Evolutionary conservation across 495 filamentous ascomycete genomes (phyloP).

Genomic region (Tuber magnatum): DNA sequence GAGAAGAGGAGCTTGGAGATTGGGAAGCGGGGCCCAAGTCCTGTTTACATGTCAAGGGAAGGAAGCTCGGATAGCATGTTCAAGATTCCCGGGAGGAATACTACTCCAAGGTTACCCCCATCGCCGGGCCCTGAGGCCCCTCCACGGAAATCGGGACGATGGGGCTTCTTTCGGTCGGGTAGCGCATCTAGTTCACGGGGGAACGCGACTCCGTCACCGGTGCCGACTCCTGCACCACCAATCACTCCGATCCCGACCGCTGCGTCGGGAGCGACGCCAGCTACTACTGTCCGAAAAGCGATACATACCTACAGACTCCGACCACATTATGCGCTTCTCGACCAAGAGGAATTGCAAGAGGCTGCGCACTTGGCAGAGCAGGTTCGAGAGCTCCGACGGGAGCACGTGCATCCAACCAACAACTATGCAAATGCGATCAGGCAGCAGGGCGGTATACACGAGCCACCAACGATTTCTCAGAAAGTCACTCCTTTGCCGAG

Average conservation of each 20-base stretch:
- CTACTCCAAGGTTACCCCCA: slow-evolving; percentile 27
- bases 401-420: slow-evolving; percentile 12
- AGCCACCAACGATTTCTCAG: slow-evolving; percentile 50
- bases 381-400: slow-evolving; percentile 32
- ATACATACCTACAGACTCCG: slow-evolving; percentile 32
- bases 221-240: slow-evolving; percentile 31
- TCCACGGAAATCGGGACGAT: slow-evolving; percentile 27
- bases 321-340: slow-evolving; percentile 79
- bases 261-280: slow-evolving; percentile 42
- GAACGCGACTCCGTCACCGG: slow-evolving; percentile 5
- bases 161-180: slow-evolving; percentile 26
- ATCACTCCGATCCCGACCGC: slow-evolving; percentile 45
- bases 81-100: slow-evolving; percentile 22
- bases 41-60: slow-evolving; percentile 33
- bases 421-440: slow-evolving; percentile 36
- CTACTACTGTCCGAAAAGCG: slow-evolving; percentile 41
- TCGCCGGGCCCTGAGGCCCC: slow-evolving; percentile 21
- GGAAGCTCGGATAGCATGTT: slow-evolving; percentile 30
- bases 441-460: slow-evolving; percentile 43
- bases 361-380: slow-evolving; percentile 48
- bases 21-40: slow-evolving; percentile 27
- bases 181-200: slow-evolving; percentile 23
- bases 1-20: slow-evolving; percentile 32
- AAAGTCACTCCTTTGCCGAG: slow-evolving; percentile 39
- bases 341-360: slow-evolving; percentile 63